Conservation (phyloP, 495 filamentous ascomycete species). For the Cudoniella acicularis region DNA sequence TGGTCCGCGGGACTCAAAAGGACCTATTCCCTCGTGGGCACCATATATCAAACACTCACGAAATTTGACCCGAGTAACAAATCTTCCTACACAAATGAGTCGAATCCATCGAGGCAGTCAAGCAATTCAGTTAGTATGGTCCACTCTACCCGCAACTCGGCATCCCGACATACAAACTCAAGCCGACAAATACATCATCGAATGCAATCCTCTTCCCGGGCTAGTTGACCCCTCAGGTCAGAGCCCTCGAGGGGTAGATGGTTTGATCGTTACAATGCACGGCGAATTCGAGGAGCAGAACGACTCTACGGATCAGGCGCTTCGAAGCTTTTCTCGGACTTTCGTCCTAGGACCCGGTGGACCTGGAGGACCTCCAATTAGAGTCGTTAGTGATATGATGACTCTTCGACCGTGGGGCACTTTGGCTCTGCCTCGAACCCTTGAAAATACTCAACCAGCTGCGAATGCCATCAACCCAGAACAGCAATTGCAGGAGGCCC, state of each 20-base stretch:
- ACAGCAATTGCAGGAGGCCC: constrained; percentile 14
- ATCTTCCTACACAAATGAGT: constrained; percentile 53
- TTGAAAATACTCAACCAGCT: neutral
- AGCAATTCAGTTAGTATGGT: constrained; percentile 67
- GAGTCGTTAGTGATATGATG: constrained; percentile 79
- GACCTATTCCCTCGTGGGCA: constrained; percentile 53
- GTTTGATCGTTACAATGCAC: constrained; percentile 74
- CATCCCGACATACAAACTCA: constrained; percentile 66
- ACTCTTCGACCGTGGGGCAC: constrained; percentile 58
- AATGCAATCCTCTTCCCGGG: constrained; percentile 72
- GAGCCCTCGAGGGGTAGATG: constrained; percentile 61
- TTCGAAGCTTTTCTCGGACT: constrained; percentile 80
- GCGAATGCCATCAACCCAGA: neutral
- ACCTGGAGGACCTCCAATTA: constrained; percentile 52
- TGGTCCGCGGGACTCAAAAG: constrained; percentile 47
- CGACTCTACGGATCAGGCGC: constrained; percentile 43
- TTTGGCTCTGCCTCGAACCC: constrained; percentile 20
- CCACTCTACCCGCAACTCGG: constrained; percentile 63
- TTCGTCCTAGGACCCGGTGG: constrained; percentile 77
- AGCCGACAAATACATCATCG: constrained; percentile 69
- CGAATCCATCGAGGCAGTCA: constrained; percentile 62
- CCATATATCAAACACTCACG: constrained; percentile 75
- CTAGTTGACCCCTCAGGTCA: constrained; percentile 68
- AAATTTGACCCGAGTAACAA: constrained; percentile 69
- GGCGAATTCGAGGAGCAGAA: constrained; percentile 80